Conservation (phyloP, 2,329 filamentous ascomycete genomes). For the Raffaelea arxii region DNA sequence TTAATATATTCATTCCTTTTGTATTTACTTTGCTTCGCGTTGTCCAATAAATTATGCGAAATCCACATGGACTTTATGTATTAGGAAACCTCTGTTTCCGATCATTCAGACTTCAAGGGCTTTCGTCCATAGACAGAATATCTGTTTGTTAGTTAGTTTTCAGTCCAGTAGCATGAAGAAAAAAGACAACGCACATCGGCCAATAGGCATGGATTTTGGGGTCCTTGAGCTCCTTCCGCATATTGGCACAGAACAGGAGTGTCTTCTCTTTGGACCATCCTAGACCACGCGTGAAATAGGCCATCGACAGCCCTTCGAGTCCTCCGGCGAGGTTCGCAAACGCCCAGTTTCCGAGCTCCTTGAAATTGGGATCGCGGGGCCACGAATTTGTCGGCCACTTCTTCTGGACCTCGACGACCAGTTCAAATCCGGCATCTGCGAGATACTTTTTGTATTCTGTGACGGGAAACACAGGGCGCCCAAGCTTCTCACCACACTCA, state of each 20-base stretch:
- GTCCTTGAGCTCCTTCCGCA: conserved; percentile 15
- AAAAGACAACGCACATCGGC: conserved; percentile 13
- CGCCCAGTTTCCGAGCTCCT: conserved; percentile 19
- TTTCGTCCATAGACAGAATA: background rate
- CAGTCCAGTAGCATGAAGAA: too few species aligned
- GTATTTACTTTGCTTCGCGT: too few species aligned
- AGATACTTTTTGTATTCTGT: conserved; percentile 15
- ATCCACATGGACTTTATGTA: too few species aligned
- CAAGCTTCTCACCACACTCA: conserved; percentile 9
- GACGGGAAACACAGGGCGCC: conserved; percentile 11
- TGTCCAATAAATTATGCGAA: too few species aligned
- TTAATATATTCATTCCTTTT: too few species aligned
- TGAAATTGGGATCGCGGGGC: conserved; percentile 19
- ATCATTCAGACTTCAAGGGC: too few species aligned
- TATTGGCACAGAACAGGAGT: conserved; percentile 12
- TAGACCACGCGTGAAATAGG: conserved; percentile 19
- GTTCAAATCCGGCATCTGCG: conserved; percentile 17
- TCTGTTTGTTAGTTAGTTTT: too few species aligned
- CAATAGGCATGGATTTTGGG: conserved; percentile 18
- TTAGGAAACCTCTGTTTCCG: too few species aligned
- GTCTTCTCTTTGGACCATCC: conserved; percentile 18
- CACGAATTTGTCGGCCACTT: conserved; percentile 21
- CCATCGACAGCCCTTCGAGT: conserved; percentile 20
- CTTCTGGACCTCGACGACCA: conserved; percentile 16
- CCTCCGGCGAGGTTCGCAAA: conserved; percentile 17